These are phyloP conservation scores for Laguncularia racemosa DNA, from an alignment of 345 rosid species.

Conservation along the genomic window DNA sequence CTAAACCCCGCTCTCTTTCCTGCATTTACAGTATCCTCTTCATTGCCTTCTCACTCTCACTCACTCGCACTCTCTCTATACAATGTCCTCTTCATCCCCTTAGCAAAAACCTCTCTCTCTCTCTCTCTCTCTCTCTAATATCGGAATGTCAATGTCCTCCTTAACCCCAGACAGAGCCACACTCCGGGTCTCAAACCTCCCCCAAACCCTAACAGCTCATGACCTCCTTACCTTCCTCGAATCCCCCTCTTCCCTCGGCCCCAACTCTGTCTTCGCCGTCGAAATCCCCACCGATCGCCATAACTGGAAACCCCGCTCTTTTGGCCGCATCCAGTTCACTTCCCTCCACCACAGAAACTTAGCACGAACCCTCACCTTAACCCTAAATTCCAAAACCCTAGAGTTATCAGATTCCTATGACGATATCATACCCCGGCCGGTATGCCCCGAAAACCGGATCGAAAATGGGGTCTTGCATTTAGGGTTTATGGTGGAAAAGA, in stretches of 20 bases:
- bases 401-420: slow-evolving; percentile 46
- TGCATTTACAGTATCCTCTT: not conserved
- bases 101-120: too few species aligned
- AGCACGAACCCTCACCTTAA: slow-evolving; percentile 46
- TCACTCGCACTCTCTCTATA: not conserved
- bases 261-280: slow-evolving; percentile 60
- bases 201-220: slow-evolving; percentile 50
- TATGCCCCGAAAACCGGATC: slow-evolving; percentile 25
- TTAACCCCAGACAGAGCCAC: slow-evolving; percentile 36
- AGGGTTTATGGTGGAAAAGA: slow-evolving; percentile 44
- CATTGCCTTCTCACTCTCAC: not conserved
- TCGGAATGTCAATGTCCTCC: slow-evolving; percentile 1
- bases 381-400: slow-evolving; percentile 43
- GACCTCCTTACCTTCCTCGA: slow-evolving; percentile 64
- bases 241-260: slow-evolving; percentile 38
- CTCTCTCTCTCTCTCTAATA: not conserved
- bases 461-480: slow-evolving; percentile 37
- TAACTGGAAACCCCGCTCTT: slow-evolving; percentile 79
- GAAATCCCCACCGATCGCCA: slow-evolving; percentile 56
- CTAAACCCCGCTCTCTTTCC: too few species aligned
- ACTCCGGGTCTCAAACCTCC: slow-evolving; percentile 48
- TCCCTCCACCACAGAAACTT: slow-evolving; percentile 37
- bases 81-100: slow-evolving; percentile 8
- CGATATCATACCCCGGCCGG: slow-evolving; percentile 68
- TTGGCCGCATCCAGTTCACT: slow-evolving; percentile 72